phyloP scores from a whole-genome alignment of 140 eudicot species.

The Stevia rebaudiana region DNA sequence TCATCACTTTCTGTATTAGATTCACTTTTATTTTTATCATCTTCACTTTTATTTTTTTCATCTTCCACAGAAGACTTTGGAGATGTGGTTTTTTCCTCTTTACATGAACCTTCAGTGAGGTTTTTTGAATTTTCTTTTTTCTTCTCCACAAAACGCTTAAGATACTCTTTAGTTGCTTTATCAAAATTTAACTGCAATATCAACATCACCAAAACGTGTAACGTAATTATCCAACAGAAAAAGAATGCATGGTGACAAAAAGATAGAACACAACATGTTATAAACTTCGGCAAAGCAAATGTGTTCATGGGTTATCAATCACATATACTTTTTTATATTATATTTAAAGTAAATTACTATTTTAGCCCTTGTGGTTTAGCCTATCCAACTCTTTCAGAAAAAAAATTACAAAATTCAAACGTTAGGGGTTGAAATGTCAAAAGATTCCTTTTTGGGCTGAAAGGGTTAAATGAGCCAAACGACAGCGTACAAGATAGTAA shows the following conservation, averaged over 20 bases:
- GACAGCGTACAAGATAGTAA: too few species aligned
- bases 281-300: neutral
- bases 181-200: constrained; percentile 58
- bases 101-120: constrained; percentile 36
- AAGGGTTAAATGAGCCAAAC: too few species aligned
- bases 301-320: neutral
- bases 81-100: constrained; percentile 49
- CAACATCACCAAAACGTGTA: constrained; percentile 13
- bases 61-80: constrained; percentile 38
- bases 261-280: neutral
- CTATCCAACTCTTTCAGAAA: too few species aligned
- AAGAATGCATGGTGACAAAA: neutral
- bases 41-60: constrained; percentile 53
- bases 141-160: constrained; percentile 67
- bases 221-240: neutral
- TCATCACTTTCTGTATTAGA: constrained; percentile 43
- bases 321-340: neutral
- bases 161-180: constrained; percentile 64
- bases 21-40: constrained; percentile 26
- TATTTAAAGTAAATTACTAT: too few species aligned
- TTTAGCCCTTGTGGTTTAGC: too few species aligned
- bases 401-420: too few species aligned
- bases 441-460: too few species aligned
- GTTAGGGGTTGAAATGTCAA: too few species aligned
- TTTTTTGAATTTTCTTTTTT: constrained; percentile 49